Percentiles rank a stretch among this genome's conserved stretches.
These are phyloP conservation scores for Pseudopediastrum boryanum DNA, from an alignment of 139 green algal species.

Conservation along the genomic window DNA sequence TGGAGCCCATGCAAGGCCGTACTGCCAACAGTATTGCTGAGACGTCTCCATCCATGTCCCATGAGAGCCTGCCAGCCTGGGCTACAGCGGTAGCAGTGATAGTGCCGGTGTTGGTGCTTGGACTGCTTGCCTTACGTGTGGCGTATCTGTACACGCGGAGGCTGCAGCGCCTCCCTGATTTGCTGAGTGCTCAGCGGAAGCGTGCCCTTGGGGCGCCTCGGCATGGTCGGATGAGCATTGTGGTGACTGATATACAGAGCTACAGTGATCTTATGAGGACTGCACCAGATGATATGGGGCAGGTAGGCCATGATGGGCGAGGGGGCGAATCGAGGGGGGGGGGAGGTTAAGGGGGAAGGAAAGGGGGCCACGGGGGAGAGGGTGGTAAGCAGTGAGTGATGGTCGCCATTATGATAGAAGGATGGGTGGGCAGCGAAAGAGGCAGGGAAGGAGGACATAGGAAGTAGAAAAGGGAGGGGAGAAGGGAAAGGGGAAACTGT, in stretches of 20 bases:
- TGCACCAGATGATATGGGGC: conserved; percentile 23
- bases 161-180: conserved; percentile 10
- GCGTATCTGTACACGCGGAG: conserved; percentile 15
- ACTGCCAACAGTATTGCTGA: neutral
- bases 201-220: conserved; percentile 47
- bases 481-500: no score
- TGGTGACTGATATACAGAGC: conserved; percentile 62
- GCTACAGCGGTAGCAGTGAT: no score
- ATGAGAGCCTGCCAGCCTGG: neutral
- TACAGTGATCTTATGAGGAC: conserved; percentile 47
- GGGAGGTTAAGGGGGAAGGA: no score
- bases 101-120: conserved; percentile 6
- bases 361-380: no score
- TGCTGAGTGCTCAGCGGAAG: conserved; percentile 42
- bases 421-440: no score
- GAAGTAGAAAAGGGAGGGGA: no score
- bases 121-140: neutral
- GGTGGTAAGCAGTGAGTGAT: no score
- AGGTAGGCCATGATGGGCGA: no score
- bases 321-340: no score
- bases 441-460: no score
- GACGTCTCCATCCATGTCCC: no score
- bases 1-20: conserved; percentile 6
- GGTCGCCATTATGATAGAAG: no score
- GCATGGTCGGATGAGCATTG: conserved; percentile 43